Conservation (phyloP, 2,329 filamentous ascomycete species). For the Berkeleyomyces basicola region DNA sequence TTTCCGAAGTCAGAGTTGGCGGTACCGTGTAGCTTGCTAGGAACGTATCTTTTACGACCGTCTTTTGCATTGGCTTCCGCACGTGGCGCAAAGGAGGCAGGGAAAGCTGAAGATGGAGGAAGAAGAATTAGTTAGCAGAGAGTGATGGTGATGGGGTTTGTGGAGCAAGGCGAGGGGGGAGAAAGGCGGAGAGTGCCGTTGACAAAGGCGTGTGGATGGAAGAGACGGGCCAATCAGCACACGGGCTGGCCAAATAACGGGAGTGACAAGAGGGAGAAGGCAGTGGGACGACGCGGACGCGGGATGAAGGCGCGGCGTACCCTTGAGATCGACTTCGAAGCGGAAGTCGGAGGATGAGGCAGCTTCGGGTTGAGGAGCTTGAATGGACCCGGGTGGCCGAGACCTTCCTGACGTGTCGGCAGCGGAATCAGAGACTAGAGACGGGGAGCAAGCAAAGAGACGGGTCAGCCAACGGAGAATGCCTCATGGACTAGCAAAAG, state of each 20-base stretch:
- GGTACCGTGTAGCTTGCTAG: slow-evolving; percentile 44
- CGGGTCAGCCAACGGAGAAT: not conserved
- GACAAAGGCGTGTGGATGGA: not conserved
- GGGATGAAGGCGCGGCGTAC: not conserved
- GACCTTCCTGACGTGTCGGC: slow-evolving; percentile 8
- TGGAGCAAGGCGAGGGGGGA: not conserved
- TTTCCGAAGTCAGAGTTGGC: slow-evolving; percentile 40
- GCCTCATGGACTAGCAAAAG: not conserved
- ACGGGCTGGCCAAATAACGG: not conserved
- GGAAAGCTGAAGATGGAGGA: slow-evolving; percentile 1
- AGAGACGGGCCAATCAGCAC: not conserved
- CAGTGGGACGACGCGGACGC: not conserved
- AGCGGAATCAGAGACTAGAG: slow-evolving; percentile 7
- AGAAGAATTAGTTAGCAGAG: not conserved
- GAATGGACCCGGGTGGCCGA: slow-evolving; percentile 4
- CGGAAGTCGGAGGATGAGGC: slow-evolving; percentile 6
- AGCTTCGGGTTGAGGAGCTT: not conserved
- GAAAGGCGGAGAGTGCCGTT: not conserved
- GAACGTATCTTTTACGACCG: slow-evolving; percentile 34
- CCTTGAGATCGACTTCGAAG: slow-evolving; percentile 9
- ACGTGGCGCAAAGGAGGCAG: slow-evolving; percentile 4
- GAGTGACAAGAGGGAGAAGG: not conserved
- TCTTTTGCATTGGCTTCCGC: slow-evolving; percentile 8
- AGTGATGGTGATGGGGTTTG: not conserved
- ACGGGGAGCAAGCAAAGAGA: not conserved